A percentile compares a stretch with the other conserved stretches of the same genome.
Conservation (phyloP, 78 protist genomes). For the Polysphondylium violaceum region DNA sequence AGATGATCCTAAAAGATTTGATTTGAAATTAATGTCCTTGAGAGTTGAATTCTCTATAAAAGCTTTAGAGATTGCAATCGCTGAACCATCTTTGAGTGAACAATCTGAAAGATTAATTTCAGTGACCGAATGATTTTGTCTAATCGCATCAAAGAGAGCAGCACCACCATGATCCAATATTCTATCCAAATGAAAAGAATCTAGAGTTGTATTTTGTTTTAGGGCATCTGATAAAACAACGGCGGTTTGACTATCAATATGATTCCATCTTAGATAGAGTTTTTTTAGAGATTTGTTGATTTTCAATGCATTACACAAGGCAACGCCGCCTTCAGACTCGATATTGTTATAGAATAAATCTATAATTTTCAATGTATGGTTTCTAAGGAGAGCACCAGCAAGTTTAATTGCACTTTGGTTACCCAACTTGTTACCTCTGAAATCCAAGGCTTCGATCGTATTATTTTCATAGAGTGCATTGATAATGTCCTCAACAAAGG, state of each 20-base stretch:
- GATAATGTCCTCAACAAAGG: conserved; percentile 4
- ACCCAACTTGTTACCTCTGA: conserved; percentile 50
- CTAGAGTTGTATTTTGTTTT: not conserved
- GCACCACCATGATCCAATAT: conserved; percentile 44
- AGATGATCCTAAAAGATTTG: conserved; percentile 20
- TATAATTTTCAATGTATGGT: conserved; percentile 5
- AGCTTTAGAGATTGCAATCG: conserved; percentile 20
- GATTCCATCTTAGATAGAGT: conserved; percentile 39
- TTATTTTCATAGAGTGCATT: conserved; percentile 28
- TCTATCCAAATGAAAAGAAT: conserved; percentile 37
- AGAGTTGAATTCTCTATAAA: not conserved
- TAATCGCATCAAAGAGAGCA: not conserved
- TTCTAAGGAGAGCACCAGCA: conserved; percentile 18
- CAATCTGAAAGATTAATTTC: conserved; percentile 48
- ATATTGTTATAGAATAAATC: conserved; percentile 53
- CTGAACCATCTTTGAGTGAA: not conserved
- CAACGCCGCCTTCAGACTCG: conserved; percentile 66
- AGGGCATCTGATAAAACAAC: not conserved
- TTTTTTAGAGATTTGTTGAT: conserved; percentile 22
- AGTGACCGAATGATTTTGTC: not conserved
- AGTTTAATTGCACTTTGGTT: conserved; percentile 28
- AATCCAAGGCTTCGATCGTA: conserved; percentile 16
- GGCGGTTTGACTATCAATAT: conserved; percentile 30
- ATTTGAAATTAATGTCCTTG: conserved; percentile 23
- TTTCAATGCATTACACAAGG: conserved; percentile 27